phyloP scores from a whole-genome alignment of 352 stramenopile genomes.

The Phytophthora citricola region DNA sequence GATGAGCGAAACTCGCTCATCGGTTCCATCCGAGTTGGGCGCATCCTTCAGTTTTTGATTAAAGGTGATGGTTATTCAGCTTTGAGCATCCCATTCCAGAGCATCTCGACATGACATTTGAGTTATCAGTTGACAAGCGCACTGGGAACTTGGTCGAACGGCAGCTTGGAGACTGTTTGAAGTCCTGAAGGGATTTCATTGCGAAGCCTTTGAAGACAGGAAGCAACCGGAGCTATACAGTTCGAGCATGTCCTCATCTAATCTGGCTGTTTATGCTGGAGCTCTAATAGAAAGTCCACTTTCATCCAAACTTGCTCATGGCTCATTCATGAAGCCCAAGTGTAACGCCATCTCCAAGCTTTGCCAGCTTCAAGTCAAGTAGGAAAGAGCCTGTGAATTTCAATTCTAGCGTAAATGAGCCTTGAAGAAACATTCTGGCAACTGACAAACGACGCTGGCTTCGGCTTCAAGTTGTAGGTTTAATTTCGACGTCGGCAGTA shows the following conservation, averaged over 20 bases:
- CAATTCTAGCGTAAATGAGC: neutral
- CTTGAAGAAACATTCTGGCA: neutral
- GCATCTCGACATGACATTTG: neutral
- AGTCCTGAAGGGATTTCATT: neutral
- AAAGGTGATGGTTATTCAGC: constrained; percentile 1
- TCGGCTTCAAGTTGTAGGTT: constrained; percentile 17
- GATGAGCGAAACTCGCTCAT: neutral
- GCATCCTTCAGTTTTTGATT: constrained; percentile 14
- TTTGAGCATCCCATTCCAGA: constrained; percentile 10
- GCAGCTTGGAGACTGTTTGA: neutral
- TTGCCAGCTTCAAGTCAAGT: neutral
- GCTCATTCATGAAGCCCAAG: neutral
- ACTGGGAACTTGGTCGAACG: neutral
- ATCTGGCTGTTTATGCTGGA: constrained; percentile 21
- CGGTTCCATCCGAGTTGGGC: neutral
- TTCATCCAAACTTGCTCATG: constrained; percentile 5
- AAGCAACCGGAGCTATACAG: constrained; percentile 23
- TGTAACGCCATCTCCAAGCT: neutral
- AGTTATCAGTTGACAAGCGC: too few species aligned
- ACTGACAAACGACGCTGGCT: neutral
- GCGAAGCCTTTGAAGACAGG: neutral
- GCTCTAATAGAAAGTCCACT: constrained; percentile 18
- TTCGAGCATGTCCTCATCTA: constrained; percentile 22
- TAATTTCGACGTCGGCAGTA: constrained; percentile 28
- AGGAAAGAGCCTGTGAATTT: neutral